A percentile compares a stretch with the other conserved stretches of the same genome.
These are phyloP conservation scores for Hypomyces perniciosus DNA, from an alignment of 2,329 filamentous ascomycete species.

Conservation along the genomic window DNA sequence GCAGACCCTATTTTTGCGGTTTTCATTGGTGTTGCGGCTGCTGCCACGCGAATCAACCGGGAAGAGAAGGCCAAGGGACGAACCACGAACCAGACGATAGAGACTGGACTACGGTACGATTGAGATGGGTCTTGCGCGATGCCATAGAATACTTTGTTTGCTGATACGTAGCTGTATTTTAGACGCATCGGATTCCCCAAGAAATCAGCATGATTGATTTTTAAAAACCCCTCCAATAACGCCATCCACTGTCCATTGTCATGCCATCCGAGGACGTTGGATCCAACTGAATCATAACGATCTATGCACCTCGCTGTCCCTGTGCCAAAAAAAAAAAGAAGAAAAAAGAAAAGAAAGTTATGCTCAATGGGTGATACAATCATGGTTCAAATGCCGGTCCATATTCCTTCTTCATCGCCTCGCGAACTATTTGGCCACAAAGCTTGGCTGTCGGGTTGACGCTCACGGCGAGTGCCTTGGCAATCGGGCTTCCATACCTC, in stretches of 20 bases:
- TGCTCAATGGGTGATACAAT: slow-evolving; percentile 2
- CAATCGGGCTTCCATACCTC: slow-evolving; percentile 59
- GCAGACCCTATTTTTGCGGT: slow-evolving; percentile 55
- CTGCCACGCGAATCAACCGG: slow-evolving; percentile 52
- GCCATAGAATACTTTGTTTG: neutral
- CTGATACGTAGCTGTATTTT: neutral
- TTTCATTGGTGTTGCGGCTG: slow-evolving; percentile 49
- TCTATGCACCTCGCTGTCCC: neutral
- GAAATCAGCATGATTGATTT: slow-evolving; percentile 14
- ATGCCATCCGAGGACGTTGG: neutral
- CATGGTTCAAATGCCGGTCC: slow-evolving; percentile 42
- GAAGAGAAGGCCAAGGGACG: slow-evolving; percentile 54
- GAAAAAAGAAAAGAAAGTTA: neutral
- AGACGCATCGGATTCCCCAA: slow-evolving; percentile 28
- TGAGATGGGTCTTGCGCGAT: neutral
- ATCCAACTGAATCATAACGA: neutral
- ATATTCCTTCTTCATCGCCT: slow-evolving; percentile 65
- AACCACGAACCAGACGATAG: slow-evolving; percentile 44
- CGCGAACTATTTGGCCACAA: slow-evolving; percentile 62
- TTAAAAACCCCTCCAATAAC: neutral
- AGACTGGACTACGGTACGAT: slow-evolving; percentile 38
- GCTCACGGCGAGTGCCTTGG: slow-evolving; percentile 57
- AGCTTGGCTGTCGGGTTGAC: slow-evolving; percentile 64
- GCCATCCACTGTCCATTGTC: neutral
- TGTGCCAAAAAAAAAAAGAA: neutral